Percentiles rank a stretch among this genome's conserved stretches.
These are phyloP conservation scores for Botrytis elliptica DNA, from an alignment of 2,329 filamentous ascomycete species.

Conservation along the genomic window DNA sequence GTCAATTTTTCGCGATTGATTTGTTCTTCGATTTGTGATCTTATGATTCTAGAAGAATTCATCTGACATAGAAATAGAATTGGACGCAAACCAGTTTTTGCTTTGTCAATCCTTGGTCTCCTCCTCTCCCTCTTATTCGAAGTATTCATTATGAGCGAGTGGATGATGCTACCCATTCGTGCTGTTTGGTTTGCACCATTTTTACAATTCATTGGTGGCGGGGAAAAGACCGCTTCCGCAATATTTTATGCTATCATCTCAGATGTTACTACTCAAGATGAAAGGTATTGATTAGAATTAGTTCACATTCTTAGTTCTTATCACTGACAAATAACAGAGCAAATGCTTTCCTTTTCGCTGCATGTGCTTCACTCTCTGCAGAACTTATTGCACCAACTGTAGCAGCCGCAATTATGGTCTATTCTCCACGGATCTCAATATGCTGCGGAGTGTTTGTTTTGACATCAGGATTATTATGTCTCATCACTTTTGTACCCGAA, in stretches of 20 bases:
- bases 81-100: constrained; percentile 42
- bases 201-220: constrained; percentile 41
- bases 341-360: constrained; percentile 40
- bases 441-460: constrained; percentile 27
- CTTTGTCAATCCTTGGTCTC: constrained; percentile 38
- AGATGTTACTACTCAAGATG: constrained; percentile 42
- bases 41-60: not conserved
- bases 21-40: not conserved
- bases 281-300: constrained; percentile 35
- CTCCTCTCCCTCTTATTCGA: constrained; percentile 35
- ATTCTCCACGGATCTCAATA: constrained; percentile 35
- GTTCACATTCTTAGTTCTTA: not conserved
- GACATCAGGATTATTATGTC: constrained; percentile 24
- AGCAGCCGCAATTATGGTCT: constrained; percentile 41
- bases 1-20: not conserved
- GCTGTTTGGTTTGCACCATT: constrained; percentile 41
- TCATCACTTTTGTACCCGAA: constrained; percentile 38
- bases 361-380: constrained; percentile 38
- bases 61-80: constrained; percentile 30
- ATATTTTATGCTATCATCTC: constrained; percentile 41
- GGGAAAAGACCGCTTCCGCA: constrained; percentile 39
- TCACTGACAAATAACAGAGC: constrained; percentile 36
- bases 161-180: constrained; percentile 37
- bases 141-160: constrained; percentile 41
- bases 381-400: constrained; percentile 43